These are phyloP conservation scores for Aspergillus piperis DNA, from an alignment of 2,329 filamentous ascomycete genomes.

Conservation along the genomic window DNA sequence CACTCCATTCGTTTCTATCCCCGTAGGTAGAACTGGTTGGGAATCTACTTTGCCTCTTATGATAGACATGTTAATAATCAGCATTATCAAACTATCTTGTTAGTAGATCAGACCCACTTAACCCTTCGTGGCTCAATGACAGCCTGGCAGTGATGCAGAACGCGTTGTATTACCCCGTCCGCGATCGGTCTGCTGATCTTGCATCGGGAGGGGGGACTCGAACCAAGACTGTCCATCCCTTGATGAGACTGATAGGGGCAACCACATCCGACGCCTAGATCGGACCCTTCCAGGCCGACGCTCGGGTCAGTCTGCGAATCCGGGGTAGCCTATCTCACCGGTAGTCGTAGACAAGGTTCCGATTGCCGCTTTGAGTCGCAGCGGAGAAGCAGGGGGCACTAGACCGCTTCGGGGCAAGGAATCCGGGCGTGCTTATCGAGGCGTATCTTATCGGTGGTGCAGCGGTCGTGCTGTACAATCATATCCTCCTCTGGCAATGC, in stretches of 20 bases:
- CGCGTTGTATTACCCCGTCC: neutral
- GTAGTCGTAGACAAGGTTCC: neutral
- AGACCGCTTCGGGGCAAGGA: neutral
- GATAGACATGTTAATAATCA: neutral
- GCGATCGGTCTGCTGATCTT: neutral
- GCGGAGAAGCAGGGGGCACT: neutral
- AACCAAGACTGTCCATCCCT: neutral
- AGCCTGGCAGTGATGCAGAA: neutral
- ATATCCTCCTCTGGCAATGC: neutral
- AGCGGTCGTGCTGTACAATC: neutral
- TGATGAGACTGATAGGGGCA: neutral
- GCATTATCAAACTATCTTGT: neutral
- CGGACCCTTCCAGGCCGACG: neutral
- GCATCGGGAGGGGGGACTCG: neutral
- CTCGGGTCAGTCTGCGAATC: neutral
- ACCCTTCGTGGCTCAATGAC: neutral
- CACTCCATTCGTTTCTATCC: neutral
- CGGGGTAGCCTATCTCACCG: neutral
- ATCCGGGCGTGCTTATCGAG: constrained; percentile 1
- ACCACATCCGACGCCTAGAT: neutral
- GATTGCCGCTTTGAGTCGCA: neutral
- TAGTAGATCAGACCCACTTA: neutral
- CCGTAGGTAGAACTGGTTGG: neutral
- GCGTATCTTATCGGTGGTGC: neutral
- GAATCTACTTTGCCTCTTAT: neutral